These are phyloP conservation scores for Cyberlindnera amylophila DNA, from an alignment of 805 yeast genomes.

Conservation along the genomic window DNA sequence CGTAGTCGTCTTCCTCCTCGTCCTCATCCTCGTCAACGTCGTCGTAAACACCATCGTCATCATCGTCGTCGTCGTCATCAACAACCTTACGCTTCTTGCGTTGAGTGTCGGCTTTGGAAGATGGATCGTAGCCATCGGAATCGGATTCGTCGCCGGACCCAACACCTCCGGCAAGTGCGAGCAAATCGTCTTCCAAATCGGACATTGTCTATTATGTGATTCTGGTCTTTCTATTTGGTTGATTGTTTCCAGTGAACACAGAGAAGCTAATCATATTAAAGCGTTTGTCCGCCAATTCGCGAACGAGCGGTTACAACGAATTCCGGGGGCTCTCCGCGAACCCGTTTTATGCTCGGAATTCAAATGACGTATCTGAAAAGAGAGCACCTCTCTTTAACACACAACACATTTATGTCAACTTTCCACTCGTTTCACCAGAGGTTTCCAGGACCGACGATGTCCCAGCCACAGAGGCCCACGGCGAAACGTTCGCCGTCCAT, in stretches of 20 bases:
- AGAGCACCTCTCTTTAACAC: too few relatives aligned
- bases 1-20: slow-evolving; percentile 40
- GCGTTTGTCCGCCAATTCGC: not conserved
- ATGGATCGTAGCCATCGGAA: slow-evolving; percentile 34
- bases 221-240: not conserved
- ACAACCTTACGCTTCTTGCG: slow-evolving; percentile 27
- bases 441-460: too few relatives aligned
- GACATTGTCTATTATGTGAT: too few relatives aligned
- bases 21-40: slow-evolving; percentile 34
- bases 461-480: slow-evolving; percentile 40
- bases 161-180: slow-evolving; percentile 86
- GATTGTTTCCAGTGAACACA: not conserved
- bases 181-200: slow-evolving; percentile 89
- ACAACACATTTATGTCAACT: too few relatives aligned
- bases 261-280: not conserved
- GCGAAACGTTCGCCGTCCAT: slow-evolving; percentile 92
- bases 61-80: slow-evolving; percentile 18
- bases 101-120: slow-evolving; percentile 26
- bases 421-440: too few relatives aligned
- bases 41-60: slow-evolving; percentile 20
- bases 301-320: not conserved
- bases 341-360: not conserved
- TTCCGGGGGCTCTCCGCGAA: slow-evolving; percentile 1
- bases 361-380: not conserved
- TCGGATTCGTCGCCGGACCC: slow-evolving; percentile 32